A percentile compares a stretch with the other conserved stretches of the same genome.
Conservation (phyloP, 2,329 filamentous ascomycete species). For the Fusarium nurragi region DNA sequence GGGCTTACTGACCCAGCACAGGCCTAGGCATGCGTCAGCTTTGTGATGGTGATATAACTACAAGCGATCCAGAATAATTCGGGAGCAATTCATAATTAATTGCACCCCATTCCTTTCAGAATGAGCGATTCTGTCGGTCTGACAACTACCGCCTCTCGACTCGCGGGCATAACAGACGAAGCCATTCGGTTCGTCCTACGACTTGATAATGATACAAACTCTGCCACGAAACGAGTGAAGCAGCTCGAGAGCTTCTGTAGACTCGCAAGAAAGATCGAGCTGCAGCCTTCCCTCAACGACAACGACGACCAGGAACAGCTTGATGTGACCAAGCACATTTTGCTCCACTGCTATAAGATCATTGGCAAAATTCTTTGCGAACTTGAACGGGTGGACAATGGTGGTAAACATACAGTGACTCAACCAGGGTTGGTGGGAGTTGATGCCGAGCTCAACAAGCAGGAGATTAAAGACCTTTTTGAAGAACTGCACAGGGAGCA, state of each 20-base stretch:
- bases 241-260: not conserved
- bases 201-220: not conserved
- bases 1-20: not conserved
- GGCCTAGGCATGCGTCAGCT: not conserved
- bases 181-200: constrained; percentile 4
- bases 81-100: not conserved
- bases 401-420: not conserved
- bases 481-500: not conserved
- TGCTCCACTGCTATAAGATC: not conserved
- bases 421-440: not conserved
- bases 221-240: not conserved
- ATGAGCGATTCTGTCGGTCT: not conserved
- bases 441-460: not conserved
- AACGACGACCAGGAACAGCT: not conserved
- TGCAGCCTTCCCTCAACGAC: not conserved
- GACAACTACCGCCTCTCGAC: not conserved
- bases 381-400: not conserved
- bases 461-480: not conserved
- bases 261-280: not conserved
- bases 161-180: constrained; percentile 9
- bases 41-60: not conserved
- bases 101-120: accelerated
- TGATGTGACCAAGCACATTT: not conserved
- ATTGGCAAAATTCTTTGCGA: not conserved
- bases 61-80: not conserved